Evolutionary conservation across 2,329 filamentous ascomycete genomes (phyloP).

Genomic region (Cladosporium sp.): DNA sequence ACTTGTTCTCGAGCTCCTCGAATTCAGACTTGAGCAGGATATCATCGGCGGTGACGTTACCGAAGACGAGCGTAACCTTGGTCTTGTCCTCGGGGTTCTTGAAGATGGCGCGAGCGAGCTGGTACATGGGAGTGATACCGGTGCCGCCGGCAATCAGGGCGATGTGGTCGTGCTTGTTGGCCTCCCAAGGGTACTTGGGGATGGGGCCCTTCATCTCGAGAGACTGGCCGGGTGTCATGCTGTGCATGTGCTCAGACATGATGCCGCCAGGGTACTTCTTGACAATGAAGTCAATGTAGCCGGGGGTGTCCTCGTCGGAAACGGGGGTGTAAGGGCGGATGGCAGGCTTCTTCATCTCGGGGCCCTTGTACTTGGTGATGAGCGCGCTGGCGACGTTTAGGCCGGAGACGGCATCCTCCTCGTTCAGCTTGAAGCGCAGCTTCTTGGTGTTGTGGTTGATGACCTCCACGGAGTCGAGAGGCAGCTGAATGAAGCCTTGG

Average conservation of each 20-base stretch:
- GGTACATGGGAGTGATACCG: constrained; percentile 97
- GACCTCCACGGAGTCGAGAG: constrained; percentile 73
- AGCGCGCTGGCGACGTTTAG: constrained; percentile 79
- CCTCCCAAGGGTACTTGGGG: constrained; percentile 84
- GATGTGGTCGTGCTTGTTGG: constrained; percentile 92
- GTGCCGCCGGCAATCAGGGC: constrained; percentile 89
- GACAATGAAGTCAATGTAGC: constrained; percentile 83
- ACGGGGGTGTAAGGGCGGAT: constrained; percentile 91
- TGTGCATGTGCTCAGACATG: constrained; percentile 89
- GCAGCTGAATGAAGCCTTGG: constrained; percentile 82
- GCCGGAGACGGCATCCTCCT: constrained; percentile 80
- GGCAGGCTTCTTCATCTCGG: constrained; percentile 79
- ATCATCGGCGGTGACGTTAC: constrained; percentile 85
- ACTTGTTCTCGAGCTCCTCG: constrained; percentile 85
- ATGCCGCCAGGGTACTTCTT: constrained; percentile 89
- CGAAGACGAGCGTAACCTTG: constrained; percentile 93
- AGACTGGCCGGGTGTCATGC: constrained; percentile 75
- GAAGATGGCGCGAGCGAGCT: constrained; percentile 88
- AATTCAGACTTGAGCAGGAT: constrained; percentile 88
- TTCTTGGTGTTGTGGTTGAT: constrained; percentile 95
- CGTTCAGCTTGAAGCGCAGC: constrained; percentile 82
- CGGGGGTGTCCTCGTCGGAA: constrained; percentile 78
- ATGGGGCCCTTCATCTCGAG: constrained; percentile 94
- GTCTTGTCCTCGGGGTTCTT: constrained; percentile 96
- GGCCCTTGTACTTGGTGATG: constrained; percentile 86